Base-by-base conservation (phyloP, 257 asterid genomes). In the Eucommia ulmoides region DNA sequence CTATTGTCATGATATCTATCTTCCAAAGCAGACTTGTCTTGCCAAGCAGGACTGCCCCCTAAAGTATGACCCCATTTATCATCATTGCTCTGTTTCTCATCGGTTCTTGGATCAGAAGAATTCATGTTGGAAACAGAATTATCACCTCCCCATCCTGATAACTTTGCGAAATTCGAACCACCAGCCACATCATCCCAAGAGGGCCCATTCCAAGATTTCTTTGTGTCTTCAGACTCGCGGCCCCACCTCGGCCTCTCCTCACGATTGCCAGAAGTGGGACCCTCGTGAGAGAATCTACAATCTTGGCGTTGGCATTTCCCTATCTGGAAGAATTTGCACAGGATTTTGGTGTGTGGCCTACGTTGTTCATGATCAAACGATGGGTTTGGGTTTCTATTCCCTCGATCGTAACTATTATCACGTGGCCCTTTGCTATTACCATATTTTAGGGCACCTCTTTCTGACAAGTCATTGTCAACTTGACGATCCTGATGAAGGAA, bases 241-340 rank as follows among this genome's bases (percentile, higher is more conserved):
- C 64, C 69, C 15, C 69, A 70, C 57, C 49, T 50, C 51, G 24
- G 66, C 61, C 74, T 56, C 50, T 55, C 59, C 47, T 74, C 93
- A 50, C 56, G 64, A 24, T 54, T 59, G 24, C 58, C 63, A 49
- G 60, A 22, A 23, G 64, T 57, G 26, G 64, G 67, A 45, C 64
- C 75, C 22, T 72, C 85, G 41, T 82, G 96, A 65, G 85, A 71
- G 56, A 85, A 85, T 66, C 67, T 67, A 61, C 92, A 82, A 58
- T 73, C 74, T 22, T 59, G 78, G 56, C 83, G 70, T 24, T 56
- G 70, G 63, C 92, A 82, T 49, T 65, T 79, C 23, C 93, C 96
- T 2, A 83, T 87, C 11, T 73, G 77, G 61, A 85, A 85, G 59
- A 53, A 82, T 69, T 68, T 83, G 79, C 92, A 82, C 2, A 65